A percentile compares a stretch with the other conserved stretches of the same genome.
Conservation (phyloP, 352 stramenopile genomes). For the Pythium myriotylum region DNA sequence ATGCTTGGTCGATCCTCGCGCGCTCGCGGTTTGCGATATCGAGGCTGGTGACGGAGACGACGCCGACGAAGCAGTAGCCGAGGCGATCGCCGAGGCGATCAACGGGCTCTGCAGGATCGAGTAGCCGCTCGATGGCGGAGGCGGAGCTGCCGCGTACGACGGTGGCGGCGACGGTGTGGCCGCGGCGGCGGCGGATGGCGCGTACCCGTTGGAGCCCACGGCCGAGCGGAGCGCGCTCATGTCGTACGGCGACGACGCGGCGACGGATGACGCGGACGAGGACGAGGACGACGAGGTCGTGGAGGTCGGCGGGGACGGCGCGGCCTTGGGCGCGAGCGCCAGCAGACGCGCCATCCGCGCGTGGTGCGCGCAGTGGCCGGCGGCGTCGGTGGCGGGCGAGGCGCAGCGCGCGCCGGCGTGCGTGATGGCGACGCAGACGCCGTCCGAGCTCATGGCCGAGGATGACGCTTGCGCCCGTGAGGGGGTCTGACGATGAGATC, state of each 20-base stretch:
- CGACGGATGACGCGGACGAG: conserved; percentile 7
- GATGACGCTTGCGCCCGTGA: conserved; percentile 1
- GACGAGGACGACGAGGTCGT: conserved; percentile 3
- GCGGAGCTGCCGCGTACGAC: background rate
- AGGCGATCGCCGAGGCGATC: conserved; percentile 9
- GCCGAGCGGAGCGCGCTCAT: conserved; percentile 13
- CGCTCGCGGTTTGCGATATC: background rate
- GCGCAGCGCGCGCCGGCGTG: conserved; percentile 71
- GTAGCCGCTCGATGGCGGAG: conserved; percentile 3
- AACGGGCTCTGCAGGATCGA: conserved; percentile 28
- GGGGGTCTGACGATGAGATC: background rate
- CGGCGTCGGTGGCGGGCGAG: conserved; percentile 41
- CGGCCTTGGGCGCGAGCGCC: conserved; percentile 69
- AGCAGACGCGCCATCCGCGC: conserved; percentile 79
- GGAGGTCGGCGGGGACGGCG: conserved; percentile 14
- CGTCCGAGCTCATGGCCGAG: conserved; percentile 40
- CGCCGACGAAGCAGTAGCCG: conserved; percentile 11
- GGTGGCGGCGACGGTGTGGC: background rate
- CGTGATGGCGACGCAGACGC: conserved; percentile 53
- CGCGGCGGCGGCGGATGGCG: background rate
- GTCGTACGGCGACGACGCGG: conserved; percentile 3
- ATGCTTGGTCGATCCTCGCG: conserved; percentile 1
- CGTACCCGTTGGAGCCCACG: background rate
- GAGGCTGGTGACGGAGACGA: conserved; percentile 1
- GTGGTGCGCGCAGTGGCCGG: conserved; percentile 73